These are phyloP conservation scores for Irpex rosettiformis DNA, from an alignment of 1,284 basidiomycete species.

Conservation along the genomic window DNA sequence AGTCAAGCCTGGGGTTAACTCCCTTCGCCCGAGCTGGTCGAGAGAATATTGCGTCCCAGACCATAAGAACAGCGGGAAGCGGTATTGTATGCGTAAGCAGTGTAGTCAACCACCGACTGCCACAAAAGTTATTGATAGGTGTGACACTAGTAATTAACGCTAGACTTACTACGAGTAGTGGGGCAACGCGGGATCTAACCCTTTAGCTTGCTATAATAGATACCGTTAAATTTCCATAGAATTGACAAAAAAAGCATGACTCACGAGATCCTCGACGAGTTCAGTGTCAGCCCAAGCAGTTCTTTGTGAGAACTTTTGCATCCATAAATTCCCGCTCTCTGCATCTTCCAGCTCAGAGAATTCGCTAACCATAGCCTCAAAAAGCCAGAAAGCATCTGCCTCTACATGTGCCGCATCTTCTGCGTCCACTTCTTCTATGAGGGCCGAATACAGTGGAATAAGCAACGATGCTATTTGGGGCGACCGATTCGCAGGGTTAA, in stretches of 20 bases:
- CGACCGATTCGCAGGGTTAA: slow-evolving; percentile 69
- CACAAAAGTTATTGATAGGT: background rate
- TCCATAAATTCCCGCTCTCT: slow-evolving; percentile 58
- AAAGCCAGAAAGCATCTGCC: slow-evolving; percentile 79
- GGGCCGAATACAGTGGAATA: slow-evolving; percentile 62
- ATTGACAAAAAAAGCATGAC: slow-evolving; percentile 19
- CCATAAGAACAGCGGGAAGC: slow-evolving; percentile 49
- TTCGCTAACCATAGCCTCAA: slow-evolving; percentile 70
- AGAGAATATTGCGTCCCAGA: slow-evolving; percentile 73
- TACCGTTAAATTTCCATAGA: background rate
- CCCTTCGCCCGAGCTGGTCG: slow-evolving; percentile 51
- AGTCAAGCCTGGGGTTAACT: slow-evolving; percentile 59
- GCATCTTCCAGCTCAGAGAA: slow-evolving; percentile 69
- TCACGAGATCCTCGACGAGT: slow-evolving; percentile 57
- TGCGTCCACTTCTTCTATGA: slow-evolving; percentile 57
- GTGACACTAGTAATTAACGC: slow-evolving; percentile 8
- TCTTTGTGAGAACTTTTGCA: slow-evolving; percentile 57
- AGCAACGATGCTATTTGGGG: slow-evolving; percentile 66
- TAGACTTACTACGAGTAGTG: slow-evolving; percentile 77
- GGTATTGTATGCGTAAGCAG: slow-evolving; percentile 71
- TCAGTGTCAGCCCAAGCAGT: slow-evolving; percentile 65
- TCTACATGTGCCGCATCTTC: slow-evolving; percentile 65
- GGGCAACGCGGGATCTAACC: slow-evolving; percentile 67
- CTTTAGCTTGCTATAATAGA: slow-evolving; percentile 45
- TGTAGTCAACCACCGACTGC: slow-evolving; percentile 74